A percentile compares a stretch with the other conserved stretches of the same genome.
Conservation (phyloP, 2,329 filamentous ascomycete species). For the Aureobasidium mangrovei region DNA sequence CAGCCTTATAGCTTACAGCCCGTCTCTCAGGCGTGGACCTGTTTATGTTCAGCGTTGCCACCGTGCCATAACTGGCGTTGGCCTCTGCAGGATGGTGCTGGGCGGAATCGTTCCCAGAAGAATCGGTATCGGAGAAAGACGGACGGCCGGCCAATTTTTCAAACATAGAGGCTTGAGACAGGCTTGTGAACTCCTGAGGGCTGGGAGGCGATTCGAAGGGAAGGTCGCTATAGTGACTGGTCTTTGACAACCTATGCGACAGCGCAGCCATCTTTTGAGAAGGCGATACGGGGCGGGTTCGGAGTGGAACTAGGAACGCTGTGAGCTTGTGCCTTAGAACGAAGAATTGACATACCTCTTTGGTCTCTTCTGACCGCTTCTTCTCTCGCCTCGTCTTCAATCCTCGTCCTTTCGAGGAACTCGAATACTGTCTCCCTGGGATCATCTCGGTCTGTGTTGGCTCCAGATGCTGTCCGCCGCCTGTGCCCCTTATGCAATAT, state of each 20-base stretch:
- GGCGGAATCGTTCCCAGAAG: neutral
- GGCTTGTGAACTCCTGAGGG: constrained; percentile 3
- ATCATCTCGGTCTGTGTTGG: constrained; percentile 15
- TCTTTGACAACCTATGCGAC: constrained; percentile 30
- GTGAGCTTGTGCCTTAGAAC: neutral
- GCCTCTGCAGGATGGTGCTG: neutral
- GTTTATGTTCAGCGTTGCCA: no score
- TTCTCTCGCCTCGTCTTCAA: constrained; percentile 22
- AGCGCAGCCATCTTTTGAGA: constrained; percentile 32
- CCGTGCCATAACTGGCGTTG: neutral
- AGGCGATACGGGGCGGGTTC: constrained; percentile 27
- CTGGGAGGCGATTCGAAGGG: constrained; percentile 26
- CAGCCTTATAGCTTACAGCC: no score
- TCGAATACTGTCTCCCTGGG: constrained; percentile 27
- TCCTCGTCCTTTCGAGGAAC: constrained; percentile 24
- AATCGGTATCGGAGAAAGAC: constrained; percentile 4
- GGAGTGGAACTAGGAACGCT: constrained; percentile 20
- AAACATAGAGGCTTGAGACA: constrained; percentile 12
- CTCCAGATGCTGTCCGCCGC: constrained; percentile 14
- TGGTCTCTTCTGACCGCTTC: constrained; percentile 21
- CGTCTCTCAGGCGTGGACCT: no score
- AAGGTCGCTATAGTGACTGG: constrained; percentile 23
- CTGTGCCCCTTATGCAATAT: constrained; percentile 22
- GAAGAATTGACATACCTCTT: constrained; percentile 21
- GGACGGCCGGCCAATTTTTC: neutral